Evolutionary conservation across 1,139 yeast species (phyloP).

Genomic region (Blastobotrys proliferans): DNA sequence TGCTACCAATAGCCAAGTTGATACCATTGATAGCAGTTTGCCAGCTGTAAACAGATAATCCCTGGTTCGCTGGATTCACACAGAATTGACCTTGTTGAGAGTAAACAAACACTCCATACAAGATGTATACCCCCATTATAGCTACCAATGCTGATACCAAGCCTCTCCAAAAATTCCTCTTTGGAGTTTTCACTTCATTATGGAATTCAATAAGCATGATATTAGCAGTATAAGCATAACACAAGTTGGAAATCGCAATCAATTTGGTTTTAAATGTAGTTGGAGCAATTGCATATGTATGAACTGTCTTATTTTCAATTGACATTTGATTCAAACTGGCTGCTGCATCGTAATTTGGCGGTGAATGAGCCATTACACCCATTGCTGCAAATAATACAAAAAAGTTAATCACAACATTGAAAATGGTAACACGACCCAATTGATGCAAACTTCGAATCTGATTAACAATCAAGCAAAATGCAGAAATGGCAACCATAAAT

Average conservation of each 20-base stretch:
- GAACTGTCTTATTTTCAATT: conserved; percentile 23
- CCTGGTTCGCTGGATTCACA: conserved; percentile 42
- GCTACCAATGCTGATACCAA: conserved; percentile 40
- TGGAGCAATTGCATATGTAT: conserved; percentile 26
- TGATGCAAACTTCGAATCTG: conserved; percentile 39
- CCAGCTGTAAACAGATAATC: conserved; percentile 33
- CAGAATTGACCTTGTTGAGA: conserved; percentile 42
- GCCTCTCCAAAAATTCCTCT: conserved; percentile 44
- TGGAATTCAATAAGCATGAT: conserved; percentile 43
- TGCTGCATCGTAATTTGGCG: conserved; percentile 38
- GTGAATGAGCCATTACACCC: conserved; percentile 37
- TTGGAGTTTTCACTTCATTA: conserved; percentile 44
- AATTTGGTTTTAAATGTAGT: conserved; percentile 32
- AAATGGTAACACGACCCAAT: conserved; percentile 42
- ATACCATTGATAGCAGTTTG: conserved; percentile 42
- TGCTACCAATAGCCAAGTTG: conserved; percentile 37
- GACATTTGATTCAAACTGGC: conserved; percentile 20
- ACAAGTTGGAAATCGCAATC: conserved; percentile 42
- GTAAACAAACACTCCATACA: conserved; percentile 42
- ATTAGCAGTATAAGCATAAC: conserved; percentile 47
- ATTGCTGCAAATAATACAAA: conserved; percentile 41
- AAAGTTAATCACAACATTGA: conserved; percentile 46
- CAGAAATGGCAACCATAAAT: too few species aligned
- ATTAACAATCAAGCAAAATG: conserved; percentile 40
- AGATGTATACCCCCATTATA: conserved; percentile 38